Conservation (phyloP, 352 stramenopile genomes). For the Phytophthora constricta region DNA sequence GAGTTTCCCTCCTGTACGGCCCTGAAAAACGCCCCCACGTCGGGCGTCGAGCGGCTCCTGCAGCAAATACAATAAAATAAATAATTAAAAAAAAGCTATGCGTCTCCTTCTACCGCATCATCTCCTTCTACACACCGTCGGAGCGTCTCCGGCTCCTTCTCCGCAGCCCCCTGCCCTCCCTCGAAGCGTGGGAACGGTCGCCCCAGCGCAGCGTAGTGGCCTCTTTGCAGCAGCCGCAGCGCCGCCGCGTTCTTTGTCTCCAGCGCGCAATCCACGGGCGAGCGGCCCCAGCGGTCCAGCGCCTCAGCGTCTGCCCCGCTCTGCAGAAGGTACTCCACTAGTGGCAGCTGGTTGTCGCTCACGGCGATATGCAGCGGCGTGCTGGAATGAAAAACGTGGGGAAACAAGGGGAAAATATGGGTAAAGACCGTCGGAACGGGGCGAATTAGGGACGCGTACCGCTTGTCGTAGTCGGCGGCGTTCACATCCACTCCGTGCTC, state of each 20-base stretch:
- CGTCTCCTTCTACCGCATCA: slow-evolving; percentile 25
- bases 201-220: slow-evolving; percentile 30
- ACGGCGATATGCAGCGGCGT: slow-evolving; percentile 82
- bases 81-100: slow-evolving; percentile 14
- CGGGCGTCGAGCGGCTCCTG: slow-evolving; percentile 42
- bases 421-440: not conserved
- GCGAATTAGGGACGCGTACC: no score
- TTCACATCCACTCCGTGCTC: slow-evolving; percentile 78
- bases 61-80: slow-evolving; percentile 4
- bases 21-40: slow-evolving; percentile 59
- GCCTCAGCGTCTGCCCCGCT: slow-evolving; percentile 57
- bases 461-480: slow-evolving; percentile 76
- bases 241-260: slow-evolving; percentile 60
- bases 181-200: slow-evolving; percentile 32
- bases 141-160: no score
- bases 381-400: slow-evolving; percentile 27
- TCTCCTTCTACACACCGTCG: not conserved
- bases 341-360: slow-evolving; percentile 63
- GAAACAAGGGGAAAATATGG: not conserved
- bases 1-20: slow-evolving; percentile 70
- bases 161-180: no score
- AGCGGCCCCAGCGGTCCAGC: slow-evolving; percentile 75
- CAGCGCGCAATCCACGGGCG: slow-evolving; percentile 70
- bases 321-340: slow-evolving; percentile 69
- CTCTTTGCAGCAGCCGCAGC: slow-evolving; percentile 53